Evolutionary conservation across 257 asterid species (phyloP), one percentile per base, ranked within the genome.

Genomic region (Haberlea rhodopensis): DNA sequence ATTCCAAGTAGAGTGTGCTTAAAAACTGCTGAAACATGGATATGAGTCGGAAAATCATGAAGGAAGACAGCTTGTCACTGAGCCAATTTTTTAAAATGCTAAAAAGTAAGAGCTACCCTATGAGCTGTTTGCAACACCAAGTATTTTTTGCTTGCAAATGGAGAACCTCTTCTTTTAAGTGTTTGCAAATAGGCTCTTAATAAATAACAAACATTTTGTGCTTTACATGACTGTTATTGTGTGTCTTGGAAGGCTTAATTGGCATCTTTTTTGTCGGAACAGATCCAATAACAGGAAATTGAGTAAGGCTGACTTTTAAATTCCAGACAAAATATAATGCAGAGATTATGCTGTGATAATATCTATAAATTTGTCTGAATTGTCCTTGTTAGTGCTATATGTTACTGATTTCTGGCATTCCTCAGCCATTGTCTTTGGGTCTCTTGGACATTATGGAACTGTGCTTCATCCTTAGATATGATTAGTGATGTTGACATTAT

Each of bases 401-500:
- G 59, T 26, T 1, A 37, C 8, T 43, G 19, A 13, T 43, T 43
- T 64, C 67, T 40, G 27, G 45, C 37, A 34, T 65, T 43, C 16
- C 65, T 29, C 9, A 27, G 19, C 18, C 37, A 29, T 29, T 16
- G 20, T 34, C 70, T 32, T 43, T 16, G 16, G 43, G 48, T 66
- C 26, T 2, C 51, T 43, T 64, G 31, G 23, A 48, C 45, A 66
- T 2, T 48, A 57, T 18, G 68, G 45, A 62, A 11, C 59, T 20
- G 21, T 62, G 26, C 57, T 67, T 71, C 53, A 54, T 59, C 58
- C 8, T 49, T 57, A 53, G 68, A 69, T 53, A 65, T 67, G 27
- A 49, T 45, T 48, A 52, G 24, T 68, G 34, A 25, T 54, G 43
- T 46, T 78, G 67, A 60, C 67, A 66, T 59, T 60, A n/a, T 72